Evolutionary conservation across 2,329 filamentous ascomycete genomes (phyloP), one percentile per base, ranked within the genome.

Genomic region (Tolypocladium cylindrosporum): DNA sequence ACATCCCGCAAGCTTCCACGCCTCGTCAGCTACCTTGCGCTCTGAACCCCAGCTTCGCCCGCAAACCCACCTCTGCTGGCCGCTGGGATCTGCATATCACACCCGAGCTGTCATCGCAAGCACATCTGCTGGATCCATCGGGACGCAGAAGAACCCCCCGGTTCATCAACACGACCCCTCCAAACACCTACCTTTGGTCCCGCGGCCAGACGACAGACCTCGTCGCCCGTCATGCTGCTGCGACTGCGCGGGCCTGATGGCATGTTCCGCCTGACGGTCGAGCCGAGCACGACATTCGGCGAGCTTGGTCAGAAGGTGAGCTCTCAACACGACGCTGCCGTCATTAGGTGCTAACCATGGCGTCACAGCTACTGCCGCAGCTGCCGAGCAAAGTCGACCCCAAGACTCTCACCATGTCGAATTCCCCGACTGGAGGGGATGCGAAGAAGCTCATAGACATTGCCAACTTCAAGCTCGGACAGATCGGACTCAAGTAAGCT

Each of bases 191-290:
- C 36, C 2, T 19, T 21, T 16, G 37, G 43, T 14, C 31, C 31
- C 31, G 31, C 39, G 19, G 41, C 39, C 39, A 36, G 52, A 48
- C 27, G 37, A 43, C 48, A 42, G 24, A n/a, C 43, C 41, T 50
- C 11, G 19, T 55, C 58, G 58, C 52, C 69, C 69, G 75, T 69
- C 63, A 96, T 96, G 85, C 81, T 96, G 68, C 79, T 97, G 58
- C 85, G 92, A 72, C 89, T 96, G 65, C 87, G 92, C 67, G 91
- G 91, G 71, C 91, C 90, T 63, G 91, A 97, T 77, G 94, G 94
- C 77, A 94, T 94, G 80, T 87, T 92, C 74, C 88, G 94, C 65
- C 79, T 97, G 67, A 89, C 81, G 55, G 83, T 95, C 64, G 86
- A 92, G 65, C 83, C 87, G 55, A 80, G 82, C 48, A 86, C 89